Evolutionary conservation across 306 rosid species (phyloP).

Genomic region (Quercus robur): DNA sequence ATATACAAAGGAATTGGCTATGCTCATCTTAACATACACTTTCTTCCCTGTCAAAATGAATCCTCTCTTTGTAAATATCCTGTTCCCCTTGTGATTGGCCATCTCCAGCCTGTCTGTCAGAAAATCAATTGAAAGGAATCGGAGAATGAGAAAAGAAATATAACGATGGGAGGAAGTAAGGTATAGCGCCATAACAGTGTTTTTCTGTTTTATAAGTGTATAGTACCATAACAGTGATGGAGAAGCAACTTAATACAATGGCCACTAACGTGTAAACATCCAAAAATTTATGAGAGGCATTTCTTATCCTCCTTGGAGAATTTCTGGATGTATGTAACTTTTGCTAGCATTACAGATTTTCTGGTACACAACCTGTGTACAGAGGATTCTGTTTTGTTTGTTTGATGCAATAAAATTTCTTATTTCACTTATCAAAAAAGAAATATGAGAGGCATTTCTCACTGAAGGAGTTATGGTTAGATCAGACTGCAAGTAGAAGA

Average conservation of each 20-base stretch:
- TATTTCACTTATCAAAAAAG: no score
- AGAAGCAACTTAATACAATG: constrained; percentile 1
- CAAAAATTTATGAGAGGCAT: neutral
- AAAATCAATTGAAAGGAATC: constrained; percentile 34
- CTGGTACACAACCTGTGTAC: no score
- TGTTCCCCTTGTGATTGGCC: constrained; percentile 33
- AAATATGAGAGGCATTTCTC: constrained; percentile 7
- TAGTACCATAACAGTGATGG: constrained; percentile 2
- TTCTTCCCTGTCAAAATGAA: constrained; percentile 35
- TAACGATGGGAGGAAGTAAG: constrained; percentile 18
- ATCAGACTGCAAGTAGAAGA: neutral
- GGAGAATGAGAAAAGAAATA: constrained; percentile 20
- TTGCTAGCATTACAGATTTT: no score
- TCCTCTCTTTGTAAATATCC: constrained; percentile 36
- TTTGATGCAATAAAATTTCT: no score
- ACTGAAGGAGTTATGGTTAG: neutral
- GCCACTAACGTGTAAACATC: neutral
- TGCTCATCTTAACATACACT: constrained; percentile 40
- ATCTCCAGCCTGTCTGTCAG: constrained; percentile 54
- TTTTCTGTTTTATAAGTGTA: neutral
- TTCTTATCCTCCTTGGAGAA: neutral
- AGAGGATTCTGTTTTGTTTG: no score
- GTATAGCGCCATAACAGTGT: constrained; percentile 11
- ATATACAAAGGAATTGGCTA: constrained; percentile 11
- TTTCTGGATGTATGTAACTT: no score